These are phyloP conservation scores for Gossypium schwendimanii DNA, from an alignment of 441 rosid genomes.

Conservation along the genomic window DNA sequence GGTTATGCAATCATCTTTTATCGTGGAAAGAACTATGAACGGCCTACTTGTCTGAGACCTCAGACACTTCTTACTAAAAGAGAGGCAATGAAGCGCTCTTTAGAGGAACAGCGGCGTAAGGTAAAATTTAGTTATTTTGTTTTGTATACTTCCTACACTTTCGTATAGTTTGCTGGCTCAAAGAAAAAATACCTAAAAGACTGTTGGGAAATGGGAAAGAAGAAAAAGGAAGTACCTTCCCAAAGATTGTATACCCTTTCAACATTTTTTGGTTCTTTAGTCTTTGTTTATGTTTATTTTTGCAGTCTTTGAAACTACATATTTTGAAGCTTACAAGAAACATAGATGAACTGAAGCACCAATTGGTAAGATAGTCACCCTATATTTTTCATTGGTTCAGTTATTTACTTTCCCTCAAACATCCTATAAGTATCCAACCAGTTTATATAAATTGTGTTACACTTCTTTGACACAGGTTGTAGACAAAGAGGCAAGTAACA, in stretches of 20 bases:
- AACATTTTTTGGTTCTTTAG: constrained; percentile 4
- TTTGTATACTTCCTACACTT: not conserved
- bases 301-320: constrained; percentile 93
- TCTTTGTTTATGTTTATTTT: constrained; percentile 9
- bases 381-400: constrained; percentile 7
- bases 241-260: constrained; percentile 1
- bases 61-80: constrained; percentile 69
- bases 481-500: constrained; percentile 35
- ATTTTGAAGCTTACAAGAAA: constrained; percentile 67
- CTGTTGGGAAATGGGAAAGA: not conserved
- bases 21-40: constrained; percentile 87
- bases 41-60: constrained; percentile 80
- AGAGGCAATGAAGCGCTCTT: constrained; percentile 71
- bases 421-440: not conserved
- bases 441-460: not conserved
- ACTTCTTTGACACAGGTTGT: constrained; percentile 41
- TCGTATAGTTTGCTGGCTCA: not conserved
- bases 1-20: constrained; percentile 83
- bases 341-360: constrained; percentile 52
- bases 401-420: not conserved
- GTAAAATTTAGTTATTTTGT: constrained; percentile 28
- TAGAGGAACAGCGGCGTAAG: constrained; percentile 79
- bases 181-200: not conserved
- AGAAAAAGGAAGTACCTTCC: not conserved
- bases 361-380: constrained; percentile 50